phyloP scores from a whole-genome alignment of 257 asterid genomes.

The Craterostigma plantagineum region DNA sequence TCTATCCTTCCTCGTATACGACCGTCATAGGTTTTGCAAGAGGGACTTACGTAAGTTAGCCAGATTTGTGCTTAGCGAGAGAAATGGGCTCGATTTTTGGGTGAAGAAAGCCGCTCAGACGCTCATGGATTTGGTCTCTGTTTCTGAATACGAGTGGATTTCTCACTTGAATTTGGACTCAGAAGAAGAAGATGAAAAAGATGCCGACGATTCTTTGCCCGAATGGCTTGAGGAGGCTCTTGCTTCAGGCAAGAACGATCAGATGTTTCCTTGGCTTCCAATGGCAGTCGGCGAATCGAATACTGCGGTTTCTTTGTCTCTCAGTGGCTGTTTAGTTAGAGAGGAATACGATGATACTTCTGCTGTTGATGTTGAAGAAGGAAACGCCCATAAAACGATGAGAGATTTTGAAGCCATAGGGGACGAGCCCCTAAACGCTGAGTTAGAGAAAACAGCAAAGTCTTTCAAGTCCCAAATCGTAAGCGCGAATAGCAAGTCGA shows the following conservation, averaged over 20 bases:
- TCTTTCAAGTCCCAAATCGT: constrained; percentile 18
- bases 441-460: constrained; percentile 20
- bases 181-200: too few relatives aligned
- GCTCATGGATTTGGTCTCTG: constrained; percentile 58
- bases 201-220: constrained; percentile 30
- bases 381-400: too few relatives aligned
- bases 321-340: constrained; percentile 12
- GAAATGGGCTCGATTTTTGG: constrained; percentile 41
- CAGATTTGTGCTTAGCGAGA: constrained; percentile 20
- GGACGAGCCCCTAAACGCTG: constrained; percentile 15
- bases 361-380: constrained; percentile 12
- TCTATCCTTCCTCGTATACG: constrained; percentile 38
- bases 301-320: constrained; percentile 7
- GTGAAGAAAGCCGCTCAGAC: constrained; percentile 53
- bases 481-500: constrained; percentile 18
- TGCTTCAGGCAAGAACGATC: constrained; percentile 16
- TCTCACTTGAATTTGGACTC: too few relatives aligned
- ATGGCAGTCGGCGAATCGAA: constrained; percentile 22
- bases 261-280: constrained; percentile 60
- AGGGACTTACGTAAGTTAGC: constrained; percentile 36
- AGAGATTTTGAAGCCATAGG: too few relatives aligned
- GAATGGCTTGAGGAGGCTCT: constrained; percentile 28
- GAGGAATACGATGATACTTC: constrained; percentile 17
- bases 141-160: too few relatives aligned
- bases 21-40: constrained; percentile 27